Evolutionary conservation across 2,329 filamentous ascomycete species (phyloP).

Genomic region (Colletotrichum sp.): DNA sequence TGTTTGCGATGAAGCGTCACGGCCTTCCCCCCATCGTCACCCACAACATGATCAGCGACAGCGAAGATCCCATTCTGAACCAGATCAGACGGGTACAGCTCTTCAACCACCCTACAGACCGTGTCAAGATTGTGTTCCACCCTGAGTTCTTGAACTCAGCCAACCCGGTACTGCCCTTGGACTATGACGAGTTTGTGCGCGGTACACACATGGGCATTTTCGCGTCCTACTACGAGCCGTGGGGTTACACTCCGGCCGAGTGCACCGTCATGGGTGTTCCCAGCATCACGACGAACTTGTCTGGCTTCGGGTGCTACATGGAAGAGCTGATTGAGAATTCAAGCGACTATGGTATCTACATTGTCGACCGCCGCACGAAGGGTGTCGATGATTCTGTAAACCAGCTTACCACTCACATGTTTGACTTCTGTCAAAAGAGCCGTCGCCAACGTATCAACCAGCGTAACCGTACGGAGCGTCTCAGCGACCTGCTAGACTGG

Average conservation of each 20-base stretch:
- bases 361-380: constrained; percentile 94
- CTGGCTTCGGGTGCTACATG: constrained; percentile 99
- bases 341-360: constrained; percentile 98
- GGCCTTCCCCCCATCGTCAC: constrained; percentile 93
- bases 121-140: constrained; percentile 98
- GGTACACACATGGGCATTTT: constrained; percentile 97
- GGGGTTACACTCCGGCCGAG: constrained; percentile 98
- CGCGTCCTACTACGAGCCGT: constrained; percentile 97
- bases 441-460: constrained; percentile 98
- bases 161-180: constrained; percentile 92
- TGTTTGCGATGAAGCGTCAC: constrained; percentile 97
- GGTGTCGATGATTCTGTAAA: constrained; percentile 98
- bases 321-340: constrained; percentile 99
- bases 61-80: constrained; percentile 92
- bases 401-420: constrained; percentile 91
- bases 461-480: constrained; percentile 91
- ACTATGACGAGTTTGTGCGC: constrained; percentile 98
- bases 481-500: constrained; percentile 97
- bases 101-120: constrained; percentile 93
- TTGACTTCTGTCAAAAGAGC: constrained; percentile 91
- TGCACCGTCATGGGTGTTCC: constrained; percentile 99
- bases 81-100: constrained; percentile 95
- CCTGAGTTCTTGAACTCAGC: constrained; percentile 96
- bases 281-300: constrained; percentile 97
- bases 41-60: constrained; percentile 97